Percentiles rank a stretch among this genome's conserved stretches.
These are phyloP conservation scores for Strigomonas culicis DNA, from an alignment of 208 protist genomes.

Conservation along the genomic window DNA sequence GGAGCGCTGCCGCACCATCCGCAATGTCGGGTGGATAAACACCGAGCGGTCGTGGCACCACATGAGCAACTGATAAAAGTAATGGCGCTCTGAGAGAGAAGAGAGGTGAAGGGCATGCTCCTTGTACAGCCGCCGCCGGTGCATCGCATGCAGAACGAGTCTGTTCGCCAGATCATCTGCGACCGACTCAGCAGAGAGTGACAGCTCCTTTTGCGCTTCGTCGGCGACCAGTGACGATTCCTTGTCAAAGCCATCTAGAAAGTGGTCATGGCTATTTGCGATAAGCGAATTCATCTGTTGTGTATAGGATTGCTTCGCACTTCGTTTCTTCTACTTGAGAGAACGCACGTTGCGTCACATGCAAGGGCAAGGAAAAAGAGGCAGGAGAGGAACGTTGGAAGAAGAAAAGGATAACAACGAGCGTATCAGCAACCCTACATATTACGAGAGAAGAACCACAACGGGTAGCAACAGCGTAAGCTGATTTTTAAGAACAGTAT, in stretches of 20 bases:
- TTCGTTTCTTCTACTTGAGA: too few relatives aligned
- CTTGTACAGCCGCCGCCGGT: slow-evolving; percentile 55
- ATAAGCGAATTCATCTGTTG: too few relatives aligned
- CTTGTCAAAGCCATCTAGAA: too few relatives aligned
- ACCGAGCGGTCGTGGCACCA: slow-evolving; percentile 81
- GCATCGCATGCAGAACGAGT: slow-evolving; percentile 38
- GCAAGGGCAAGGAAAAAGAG: background rate
- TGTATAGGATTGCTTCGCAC: too few relatives aligned
- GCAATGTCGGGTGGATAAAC: slow-evolving; percentile 72
- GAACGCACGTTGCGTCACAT: too few relatives aligned
- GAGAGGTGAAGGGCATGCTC: slow-evolving; percentile 54
- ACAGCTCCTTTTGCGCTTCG: too few relatives aligned
- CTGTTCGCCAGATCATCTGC: slow-evolving; percentile 1
- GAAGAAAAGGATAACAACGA: slow-evolving; percentile 4
- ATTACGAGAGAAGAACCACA: background rate
- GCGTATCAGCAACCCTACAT: too few relatives aligned
- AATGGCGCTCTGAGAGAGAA: slow-evolving; percentile 60
- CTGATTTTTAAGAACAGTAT: background rate
- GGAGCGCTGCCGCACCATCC: slow-evolving; percentile 30
- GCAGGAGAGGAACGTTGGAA: background rate
- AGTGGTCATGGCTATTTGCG: too few relatives aligned
- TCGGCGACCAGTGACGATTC: too few relatives aligned
- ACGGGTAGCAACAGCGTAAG: background rate
- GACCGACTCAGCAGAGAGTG: too few relatives aligned
- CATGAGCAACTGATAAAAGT: slow-evolving; percentile 83